These are phyloP conservation scores for Trichoderma cornu-damae DNA, from an alignment of 2,329 filamentous ascomycete genomes.

Conservation along the genomic window DNA sequence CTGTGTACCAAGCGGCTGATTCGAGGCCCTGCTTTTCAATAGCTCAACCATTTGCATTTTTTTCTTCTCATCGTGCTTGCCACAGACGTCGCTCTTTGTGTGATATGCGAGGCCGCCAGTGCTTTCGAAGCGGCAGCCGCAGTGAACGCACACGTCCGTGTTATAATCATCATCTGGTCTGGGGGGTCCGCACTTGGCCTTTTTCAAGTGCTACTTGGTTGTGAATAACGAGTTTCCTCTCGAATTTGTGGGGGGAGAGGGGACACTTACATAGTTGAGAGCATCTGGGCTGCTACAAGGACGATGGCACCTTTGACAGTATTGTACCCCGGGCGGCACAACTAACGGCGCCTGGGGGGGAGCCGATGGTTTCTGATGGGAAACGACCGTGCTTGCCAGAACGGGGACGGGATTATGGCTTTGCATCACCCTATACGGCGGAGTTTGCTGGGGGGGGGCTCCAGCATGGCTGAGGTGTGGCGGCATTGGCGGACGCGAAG, in stretches of 20 bases:
- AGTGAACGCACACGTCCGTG: constrained; percentile 41
- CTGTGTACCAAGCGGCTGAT: background rate
- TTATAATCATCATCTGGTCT: constrained; percentile 12
- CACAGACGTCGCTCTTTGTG: constrained; percentile 41
- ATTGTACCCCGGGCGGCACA: constrained; percentile 20
- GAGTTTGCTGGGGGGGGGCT: background rate
- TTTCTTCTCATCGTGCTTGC: constrained; percentile 31
- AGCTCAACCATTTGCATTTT: background rate
- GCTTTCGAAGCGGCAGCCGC: constrained; percentile 42
- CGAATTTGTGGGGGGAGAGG: background rate
- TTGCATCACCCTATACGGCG: background rate
- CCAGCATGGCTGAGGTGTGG: constrained; percentile 8
- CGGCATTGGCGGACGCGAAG: constrained; percentile 10
- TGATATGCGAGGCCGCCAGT: constrained; percentile 43
- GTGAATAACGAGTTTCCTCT: background rate
- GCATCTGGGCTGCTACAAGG: constrained; percentile 33
- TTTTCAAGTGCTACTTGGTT: constrained; percentile 9
- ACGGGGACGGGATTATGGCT: background rate
- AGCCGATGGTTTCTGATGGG: background rate
- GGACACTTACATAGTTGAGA: constrained; percentile 29
- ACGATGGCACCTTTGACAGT: constrained; percentile 32
- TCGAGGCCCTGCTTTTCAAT: background rate
- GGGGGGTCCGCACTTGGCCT: constrained; percentile 2
- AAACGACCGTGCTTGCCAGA: background rate
- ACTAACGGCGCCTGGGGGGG: background rate